Base-by-base conservation (phyloP, 257 asterid genomes). In the Capsicum chinense region DNA sequence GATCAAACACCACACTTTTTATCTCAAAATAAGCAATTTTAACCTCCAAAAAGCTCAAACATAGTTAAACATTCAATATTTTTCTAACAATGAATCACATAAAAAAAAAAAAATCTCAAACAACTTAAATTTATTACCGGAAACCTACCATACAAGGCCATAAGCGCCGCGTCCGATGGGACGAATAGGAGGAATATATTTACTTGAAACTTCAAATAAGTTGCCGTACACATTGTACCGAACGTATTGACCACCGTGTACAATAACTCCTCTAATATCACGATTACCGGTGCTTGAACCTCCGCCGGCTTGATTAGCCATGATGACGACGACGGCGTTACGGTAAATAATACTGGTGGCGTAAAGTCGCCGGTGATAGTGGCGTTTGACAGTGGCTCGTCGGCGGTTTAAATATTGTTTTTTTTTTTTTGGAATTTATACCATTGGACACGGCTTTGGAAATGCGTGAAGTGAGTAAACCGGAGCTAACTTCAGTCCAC, bases 121-220 rank as follows among this genome's bases (percentile, higher is more conserved):
- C 59, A 26, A 66, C 7, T 11, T 35, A 37, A 68, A 14, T 6
- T 11, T 15, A 50, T 50, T 35, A 74, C 39, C 37, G 13, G 44
- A 52, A 33, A 76, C 79, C 19, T 86, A 94, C 98, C 98, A 93
- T 84, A 95, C 97, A 85, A 95, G 93, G 88, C 98, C 98, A 68
- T 91, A 95, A 83, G 98, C 97, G 54, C 98, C 98, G 19, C 98
- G 97, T 13, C 98, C 98, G 81, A 95, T 90, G 21, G 98, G 98
- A 39, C 95, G 92, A 80, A 95, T 90, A 5, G 98, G 98, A 33
- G 98, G 98, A 17, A 93, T 89, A 56, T 95, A 95, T 84, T 92
- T 95, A 78, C 82, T 79, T 82, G 95, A 80, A 35, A 95, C 93
- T 85, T 93, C 97, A 80, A 95, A 95, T 33, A 91, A 88, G 89